Conservation (phyloP, 2,329 filamentous ascomycete genomes). For the Fusarium sublunatum region DNA sequence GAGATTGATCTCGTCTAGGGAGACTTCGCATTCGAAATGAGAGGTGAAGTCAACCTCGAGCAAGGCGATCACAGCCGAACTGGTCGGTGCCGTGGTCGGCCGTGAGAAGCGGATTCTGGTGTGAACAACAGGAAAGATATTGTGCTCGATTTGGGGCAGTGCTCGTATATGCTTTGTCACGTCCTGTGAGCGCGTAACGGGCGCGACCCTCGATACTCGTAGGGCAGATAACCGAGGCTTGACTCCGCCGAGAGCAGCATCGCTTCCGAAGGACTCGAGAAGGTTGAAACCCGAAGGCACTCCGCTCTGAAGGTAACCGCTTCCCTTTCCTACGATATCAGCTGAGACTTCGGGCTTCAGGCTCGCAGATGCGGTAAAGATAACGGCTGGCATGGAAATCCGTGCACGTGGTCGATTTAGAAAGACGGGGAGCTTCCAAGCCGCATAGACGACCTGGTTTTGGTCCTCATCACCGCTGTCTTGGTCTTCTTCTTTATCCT, state of each 20-base stretch:
- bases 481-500: conserved; percentile 51
- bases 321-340: conserved; percentile 49
- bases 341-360: conserved; percentile 61
- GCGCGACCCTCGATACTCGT: conserved; percentile 79
- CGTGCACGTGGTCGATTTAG: conserved; percentile 70
- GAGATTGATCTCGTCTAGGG: conserved; percentile 69
- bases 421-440: conserved; percentile 71
- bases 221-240: conserved; percentile 77
- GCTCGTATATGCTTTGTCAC: conserved; percentile 72
- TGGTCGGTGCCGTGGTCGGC: conserved; percentile 67
- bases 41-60: conserved; percentile 80
- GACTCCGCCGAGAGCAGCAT: conserved; percentile 70
- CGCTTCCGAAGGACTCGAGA: conserved; percentile 77
- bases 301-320: conserved; percentile 76
- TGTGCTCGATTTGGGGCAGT: conserved; percentile 70
- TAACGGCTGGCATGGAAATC: conserved; percentile 72
- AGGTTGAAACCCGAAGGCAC: conserved; percentile 78
- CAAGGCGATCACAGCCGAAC: conserved; percentile 73
- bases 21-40: conserved; percentile 74
- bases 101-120: conserved; percentile 78
- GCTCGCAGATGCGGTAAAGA: conserved; percentile 72
- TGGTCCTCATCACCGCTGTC: conserved; percentile 36
- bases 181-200: conserved; percentile 71
- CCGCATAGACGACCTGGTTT: conserved; percentile 60
- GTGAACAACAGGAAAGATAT: conserved; percentile 75